These are phyloP conservation scores for Ramaria rubella DNA, from an alignment of 768 basidiomycete species.

Conservation along the genomic window DNA sequence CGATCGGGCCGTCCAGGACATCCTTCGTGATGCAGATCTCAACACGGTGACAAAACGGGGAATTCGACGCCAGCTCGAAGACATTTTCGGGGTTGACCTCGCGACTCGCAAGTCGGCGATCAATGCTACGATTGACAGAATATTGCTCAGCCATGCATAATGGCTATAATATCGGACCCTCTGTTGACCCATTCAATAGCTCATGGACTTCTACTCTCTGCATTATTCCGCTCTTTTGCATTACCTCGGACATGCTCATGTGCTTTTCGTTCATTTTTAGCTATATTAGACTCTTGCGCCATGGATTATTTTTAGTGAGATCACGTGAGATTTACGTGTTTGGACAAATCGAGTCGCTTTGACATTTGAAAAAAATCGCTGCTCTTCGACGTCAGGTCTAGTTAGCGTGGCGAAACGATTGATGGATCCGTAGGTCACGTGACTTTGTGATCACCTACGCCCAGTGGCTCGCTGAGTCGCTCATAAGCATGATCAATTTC, in stretches of 20 bases:
- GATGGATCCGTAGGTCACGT: too few species aligned
- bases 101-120: conserved; percentile 63
- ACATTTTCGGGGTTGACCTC: conserved; percentile 73
- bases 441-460: too few species aligned
- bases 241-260: neutral
- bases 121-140: conserved; percentile 71
- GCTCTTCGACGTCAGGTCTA: too few species aligned
- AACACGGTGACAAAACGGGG: conserved; percentile 90
- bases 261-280: neutral
- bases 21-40: conserved; percentile 75
- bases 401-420: too few species aligned
- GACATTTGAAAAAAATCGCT: too few species aligned
- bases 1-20: conserved; percentile 65
- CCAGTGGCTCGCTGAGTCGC: too few species aligned
- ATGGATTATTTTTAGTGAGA: too few species aligned
- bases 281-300: neutral
- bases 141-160: conserved; percentile 45
- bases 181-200: neutral
- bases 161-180: neutral
- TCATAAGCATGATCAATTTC: too few species aligned
- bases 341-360: too few species aligned
- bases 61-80: conserved; percentile 78
- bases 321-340: too few species aligned
- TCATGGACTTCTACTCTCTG: neutral
- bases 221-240: conserved; percentile 5